Conservation (phyloP, 2,329 filamentous ascomycete species). For the Microcyclospora tardicrescens region DNA sequence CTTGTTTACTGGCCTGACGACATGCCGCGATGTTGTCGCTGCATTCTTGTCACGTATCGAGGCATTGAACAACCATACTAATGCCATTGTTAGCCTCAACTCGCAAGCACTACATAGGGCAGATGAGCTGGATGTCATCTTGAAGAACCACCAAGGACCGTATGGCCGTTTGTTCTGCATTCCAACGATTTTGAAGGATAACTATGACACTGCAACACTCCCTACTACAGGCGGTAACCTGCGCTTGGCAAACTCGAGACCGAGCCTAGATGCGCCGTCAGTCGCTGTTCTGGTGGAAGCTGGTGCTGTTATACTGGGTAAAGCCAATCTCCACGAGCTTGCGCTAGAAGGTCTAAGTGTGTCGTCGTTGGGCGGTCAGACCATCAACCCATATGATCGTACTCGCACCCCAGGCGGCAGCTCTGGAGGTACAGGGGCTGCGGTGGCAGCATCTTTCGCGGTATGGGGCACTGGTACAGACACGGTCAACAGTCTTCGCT, state of each 20-base stretch:
- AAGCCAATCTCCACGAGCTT: conserved; percentile 43
- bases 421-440: conserved; percentile 50
- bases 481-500: conserved; percentile 46
- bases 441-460: conserved; percentile 45
- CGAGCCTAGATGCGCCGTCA: conserved; percentile 22
- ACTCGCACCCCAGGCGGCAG: conserved; percentile 53
- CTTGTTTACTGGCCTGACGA: conserved; percentile 39
- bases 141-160: conserved; percentile 37
- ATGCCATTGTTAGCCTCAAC: conserved; percentile 45
- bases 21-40: conserved; percentile 42
- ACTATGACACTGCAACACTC: conserved; percentile 44
- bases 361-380: conserved; percentile 51
- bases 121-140: conserved; percentile 34
- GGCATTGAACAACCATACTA: conserved; percentile 42
- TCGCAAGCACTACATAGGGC: conserved; percentile 36
- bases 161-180: conserved; percentile 44
- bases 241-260: conserved; percentile 37
- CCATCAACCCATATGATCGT: conserved; percentile 52
- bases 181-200: conserved; percentile 52
- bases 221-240: conserved; percentile 45
- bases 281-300: conserved; percentile 20
- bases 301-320: conserved; percentile 22
- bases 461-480: conserved; percentile 32
- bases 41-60: conserved; percentile 46
- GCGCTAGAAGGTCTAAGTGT: conserved; percentile 51